A percentile compares a stretch with the other conserved stretches of the same genome.
Evolutionary conservation across 164 flowering plant genomes (phyloP).

Genomic region (Macadamia integrifolia): DNA sequence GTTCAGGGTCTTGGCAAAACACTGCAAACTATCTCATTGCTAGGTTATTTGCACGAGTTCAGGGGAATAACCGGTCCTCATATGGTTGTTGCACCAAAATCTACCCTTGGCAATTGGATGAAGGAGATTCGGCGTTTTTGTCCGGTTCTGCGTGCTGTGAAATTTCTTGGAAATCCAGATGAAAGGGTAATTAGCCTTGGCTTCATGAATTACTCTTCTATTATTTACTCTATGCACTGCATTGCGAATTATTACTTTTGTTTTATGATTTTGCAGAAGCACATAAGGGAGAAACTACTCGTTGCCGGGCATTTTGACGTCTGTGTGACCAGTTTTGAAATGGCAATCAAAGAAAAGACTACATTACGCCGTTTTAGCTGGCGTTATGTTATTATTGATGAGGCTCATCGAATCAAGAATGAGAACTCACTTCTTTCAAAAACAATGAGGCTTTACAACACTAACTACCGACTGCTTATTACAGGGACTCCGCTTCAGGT

Average conservation of each 20-base stretch:
- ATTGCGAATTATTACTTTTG: background rate
- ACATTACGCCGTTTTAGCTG: slow-evolving; percentile 90
- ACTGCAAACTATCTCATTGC: slow-evolving; percentile 85
- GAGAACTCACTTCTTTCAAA: slow-evolving; percentile 98
- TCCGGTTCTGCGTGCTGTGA: slow-evolving; percentile 83
- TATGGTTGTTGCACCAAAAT: slow-evolving; percentile 99
- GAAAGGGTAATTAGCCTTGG: slow-evolving; percentile 54
- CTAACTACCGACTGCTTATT: slow-evolving; percentile 92
- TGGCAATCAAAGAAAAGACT: slow-evolving; percentile 97
- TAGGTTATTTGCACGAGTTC: slow-evolving; percentile 93
- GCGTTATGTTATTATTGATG: slow-evolving; percentile 99
- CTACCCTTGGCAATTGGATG: slow-evolving; percentile 99
- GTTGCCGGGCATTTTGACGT: slow-evolving; percentile 98
- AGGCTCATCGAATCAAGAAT: slow-evolving; percentile 98
- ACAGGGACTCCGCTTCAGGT: slow-evolving; percentile 99
- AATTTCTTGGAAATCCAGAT: slow-evolving; percentile 97
- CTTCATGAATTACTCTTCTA: background rate
- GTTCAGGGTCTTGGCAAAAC: slow-evolving; percentile 96
- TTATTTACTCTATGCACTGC: background rate
- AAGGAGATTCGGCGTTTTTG: slow-evolving; percentile 94
- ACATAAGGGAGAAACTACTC: slow-evolving; percentile 76
- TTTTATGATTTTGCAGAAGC: slow-evolving; percentile 50
- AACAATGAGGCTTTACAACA: slow-evolving; percentile 87
- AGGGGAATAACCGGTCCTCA: slow-evolving; percentile 98
- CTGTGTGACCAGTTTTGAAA: slow-evolving; percentile 98